These are phyloP conservation scores for Botrytis byssoidea DNA, from an alignment of 2,329 filamentous ascomycete genomes.

Conservation along the genomic window DNA sequence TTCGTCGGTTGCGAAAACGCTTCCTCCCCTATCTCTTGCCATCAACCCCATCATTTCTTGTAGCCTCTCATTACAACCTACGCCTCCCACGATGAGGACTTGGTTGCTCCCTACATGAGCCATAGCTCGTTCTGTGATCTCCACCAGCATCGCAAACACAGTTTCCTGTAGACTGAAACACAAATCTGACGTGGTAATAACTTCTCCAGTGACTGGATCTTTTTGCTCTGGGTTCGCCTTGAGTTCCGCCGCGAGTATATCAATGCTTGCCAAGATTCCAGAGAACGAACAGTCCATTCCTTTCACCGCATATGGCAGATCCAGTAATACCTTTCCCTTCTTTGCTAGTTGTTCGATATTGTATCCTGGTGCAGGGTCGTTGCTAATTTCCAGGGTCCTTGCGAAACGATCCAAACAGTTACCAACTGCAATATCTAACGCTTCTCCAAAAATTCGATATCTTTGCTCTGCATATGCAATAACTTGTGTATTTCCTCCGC, in stretches of 20 bases:
- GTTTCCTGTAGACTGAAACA: constrained; percentile 97
- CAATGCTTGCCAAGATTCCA: constrained; percentile 81
- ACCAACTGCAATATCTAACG: constrained; percentile 93
- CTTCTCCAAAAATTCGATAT: constrained; percentile 97
- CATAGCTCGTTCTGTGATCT: constrained; percentile 98
- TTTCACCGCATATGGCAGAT: constrained; percentile 94
- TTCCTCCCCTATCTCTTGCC: constrained; percentile 84
- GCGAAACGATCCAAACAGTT: constrained; percentile 98
- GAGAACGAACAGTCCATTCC: constrained; percentile 98
- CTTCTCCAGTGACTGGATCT: constrained; percentile 50
- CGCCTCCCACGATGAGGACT: constrained; percentile 92
- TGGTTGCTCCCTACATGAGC: constrained; percentile 89
- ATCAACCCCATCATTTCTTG: constrained; percentile 99
- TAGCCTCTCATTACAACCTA: constrained; percentile 89
- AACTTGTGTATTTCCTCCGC: constrained; percentile 94
- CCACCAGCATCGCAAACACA: constrained; percentile 93
- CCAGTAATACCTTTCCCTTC: constrained; percentile 68
- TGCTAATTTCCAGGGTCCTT: constrained; percentile 83
- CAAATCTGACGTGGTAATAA: constrained; percentile 76
- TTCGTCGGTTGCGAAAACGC: constrained; percentile 93
- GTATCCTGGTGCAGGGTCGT: constrained; percentile 94
- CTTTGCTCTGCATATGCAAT: constrained; percentile 93
- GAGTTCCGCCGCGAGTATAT: constrained; percentile 73
- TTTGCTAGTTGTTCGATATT: constrained; percentile 96
- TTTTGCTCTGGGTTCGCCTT: constrained; percentile 46